A percentile compares a stretch with the other conserved stretches of the same genome.
phyloP scores from a whole-genome alignment of 176 grass and related monocot genomes.

The Phoenix roebelenii region DNA sequence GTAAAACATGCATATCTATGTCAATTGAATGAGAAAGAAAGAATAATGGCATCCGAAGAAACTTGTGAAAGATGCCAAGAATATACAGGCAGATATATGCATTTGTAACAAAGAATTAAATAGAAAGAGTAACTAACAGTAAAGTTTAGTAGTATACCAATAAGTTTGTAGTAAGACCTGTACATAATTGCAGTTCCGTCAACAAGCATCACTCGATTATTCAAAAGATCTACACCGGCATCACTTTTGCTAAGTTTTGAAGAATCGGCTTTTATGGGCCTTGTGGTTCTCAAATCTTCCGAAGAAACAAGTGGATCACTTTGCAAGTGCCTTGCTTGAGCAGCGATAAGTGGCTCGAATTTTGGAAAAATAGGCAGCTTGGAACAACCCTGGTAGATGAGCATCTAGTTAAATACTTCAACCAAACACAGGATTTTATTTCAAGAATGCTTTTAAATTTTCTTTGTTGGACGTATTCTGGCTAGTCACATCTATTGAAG shows the following conservation, averaged over 20 bases:
- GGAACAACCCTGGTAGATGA: constrained; percentile 32
- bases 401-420: too few relatives aligned
- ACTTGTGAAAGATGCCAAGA: too few relatives aligned
- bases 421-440: background rate
- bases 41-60: too few relatives aligned
- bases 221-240: constrained; percentile 32
- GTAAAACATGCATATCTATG: too few relatives aligned
- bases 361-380: constrained; percentile 25
- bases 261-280: constrained; percentile 18
- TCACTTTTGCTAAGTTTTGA: constrained; percentile 10
- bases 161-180: constrained; percentile 98
- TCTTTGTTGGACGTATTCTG: too few relatives aligned
- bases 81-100: too few relatives aligned
- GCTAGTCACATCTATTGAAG: too few relatives aligned
- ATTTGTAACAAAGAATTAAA: too few relatives aligned
- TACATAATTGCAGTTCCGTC: constrained; percentile 95
- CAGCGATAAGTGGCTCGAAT: constrained; percentile 20
- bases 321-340: constrained; percentile 28
- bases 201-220: constrained; percentile 88
- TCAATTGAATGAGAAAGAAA: too few relatives aligned
- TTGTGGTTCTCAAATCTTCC: constrained; percentile 25
- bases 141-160: constrained; percentile 33
- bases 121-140: background rate
- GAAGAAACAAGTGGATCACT: constrained; percentile 26
- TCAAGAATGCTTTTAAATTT: background rate